Evolutionary conservation across 805 yeast species (phyloP).

Genomic region (Candida ponderosae): DNA sequence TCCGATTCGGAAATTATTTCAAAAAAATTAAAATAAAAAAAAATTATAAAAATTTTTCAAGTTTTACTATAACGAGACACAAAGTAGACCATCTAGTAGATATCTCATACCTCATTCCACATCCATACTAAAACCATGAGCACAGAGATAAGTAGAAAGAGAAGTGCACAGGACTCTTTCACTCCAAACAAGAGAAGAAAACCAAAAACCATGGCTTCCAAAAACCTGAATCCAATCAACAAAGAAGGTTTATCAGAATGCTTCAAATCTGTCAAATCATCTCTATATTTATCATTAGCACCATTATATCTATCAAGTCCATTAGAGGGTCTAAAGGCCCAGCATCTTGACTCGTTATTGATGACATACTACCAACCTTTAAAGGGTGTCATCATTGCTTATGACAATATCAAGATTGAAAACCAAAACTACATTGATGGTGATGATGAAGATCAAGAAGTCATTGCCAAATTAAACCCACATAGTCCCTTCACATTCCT

Average conservation of each 20-base stretch:
- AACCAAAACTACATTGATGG: conserved; percentile 30
- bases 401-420: conserved; percentile 53
- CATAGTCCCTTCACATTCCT: conserved; percentile 82
- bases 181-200: conserved; percentile 1
- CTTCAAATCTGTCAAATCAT: conserved; percentile 51
- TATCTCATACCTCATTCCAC: too few species aligned
- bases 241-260: conserved; percentile 54
- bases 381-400: conserved; percentile 80
- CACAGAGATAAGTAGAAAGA: conserved; percentile 1
- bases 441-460: conserved; percentile 25
- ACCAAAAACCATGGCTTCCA: conserved; percentile 7
- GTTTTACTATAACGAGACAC: too few species aligned
- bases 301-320: conserved; percentile 70
- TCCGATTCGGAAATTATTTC: not conserved
- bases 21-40: too few species aligned
- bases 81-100: too few species aligned
- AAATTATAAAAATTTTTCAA: too few species aligned
- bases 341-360: conserved; percentile 83
- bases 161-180: not conserved
- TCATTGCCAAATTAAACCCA: conserved; percentile 56
- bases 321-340: conserved; percentile 70
- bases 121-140: not conserved
- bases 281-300: conserved; percentile 79
- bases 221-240: conserved; percentile 29
- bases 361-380: conserved; percentile 73